Evolutionary conservation across 2,329 filamentous ascomycete species (phyloP), one percentile per base, ranked within the genome.

Genomic region (Monosporascus sp.): DNA sequence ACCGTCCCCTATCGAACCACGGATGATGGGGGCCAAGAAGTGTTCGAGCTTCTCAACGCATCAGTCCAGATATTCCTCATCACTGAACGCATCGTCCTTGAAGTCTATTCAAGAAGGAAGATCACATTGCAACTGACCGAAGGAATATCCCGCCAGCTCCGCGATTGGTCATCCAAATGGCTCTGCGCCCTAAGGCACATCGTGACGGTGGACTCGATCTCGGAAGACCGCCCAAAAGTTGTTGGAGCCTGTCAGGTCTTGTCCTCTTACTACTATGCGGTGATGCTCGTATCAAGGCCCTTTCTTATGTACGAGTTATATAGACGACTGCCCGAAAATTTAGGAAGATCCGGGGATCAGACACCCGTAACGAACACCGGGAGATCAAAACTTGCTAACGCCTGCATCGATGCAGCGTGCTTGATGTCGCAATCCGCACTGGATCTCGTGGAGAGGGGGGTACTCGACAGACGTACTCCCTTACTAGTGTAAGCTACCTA

Each of bases 261-360:
- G 7, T 71, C 75, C 0, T 76, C 78, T 2, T 82, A 81, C 52
- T 80, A 81, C 62, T 81, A 82, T 54, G 76, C 78, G 1, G 79
- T 81, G n/a, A 81, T 82, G 69, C 70, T 82, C 3, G 78, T 81
- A 0, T 78, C 79, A 0, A 68, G 79, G 1, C 79, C 79, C 0
- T 82, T 82, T 49, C 68, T 82, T 7, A 80, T 81, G 78, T 80
- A 79, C 48, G 78, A 81, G 61, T 66, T 81, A 3, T 76, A 72
- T 49, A 71, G 72, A 27, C 69, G 78, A 0, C 57, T 81, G 4
- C 70, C 72, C 0, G 74, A 76, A 9, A 65, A 59, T 4, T 56
- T 65, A 0, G 52, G 60, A 0, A 37, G 54, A 52, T 26, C 58
- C 53, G 1, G 53, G 58, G 26, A 59, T 61, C 31, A 59, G 60